Evolutionary conservation across 2,329 filamentous ascomycete species (phyloP).

Genomic region (Tolypocladium ovalisporum): DNA sequence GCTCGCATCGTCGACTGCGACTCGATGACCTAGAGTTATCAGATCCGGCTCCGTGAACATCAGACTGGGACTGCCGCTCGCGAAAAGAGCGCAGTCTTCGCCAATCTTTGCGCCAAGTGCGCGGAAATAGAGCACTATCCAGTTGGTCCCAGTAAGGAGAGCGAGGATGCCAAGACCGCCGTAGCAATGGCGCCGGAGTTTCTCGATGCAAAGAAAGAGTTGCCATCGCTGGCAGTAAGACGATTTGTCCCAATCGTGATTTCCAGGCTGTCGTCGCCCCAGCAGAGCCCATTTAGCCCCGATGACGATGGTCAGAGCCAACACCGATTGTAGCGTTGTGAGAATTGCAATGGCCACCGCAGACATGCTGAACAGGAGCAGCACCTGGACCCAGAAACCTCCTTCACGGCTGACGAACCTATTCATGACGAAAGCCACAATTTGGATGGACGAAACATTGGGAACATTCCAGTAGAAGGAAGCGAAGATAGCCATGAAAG

Average conservation of each 20-base stretch:
- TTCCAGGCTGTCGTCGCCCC: conserved; percentile 37
- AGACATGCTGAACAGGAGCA: conserved; percentile 29
- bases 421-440: conserved; percentile 25
- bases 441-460: conserved; percentile 34
- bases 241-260: conserved; percentile 46
- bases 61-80: conserved; percentile 38
- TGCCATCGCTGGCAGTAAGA: conserved; percentile 49
- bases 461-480: conserved; percentile 40
- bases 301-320: conserved; percentile 33
- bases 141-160: conserved; percentile 42
- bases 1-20: conserved; percentile 43
- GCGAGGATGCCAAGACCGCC: conserved; percentile 38
- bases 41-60: conserved; percentile 49
- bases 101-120: conserved; percentile 42
- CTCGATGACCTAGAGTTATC: conserved; percentile 39
- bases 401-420: conserved; percentile 11
- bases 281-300: conserved; percentile 40
- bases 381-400: conserved; percentile 16
- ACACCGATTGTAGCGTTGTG: conserved; percentile 28
- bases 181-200: conserved; percentile 37
- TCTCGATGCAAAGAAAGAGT: conserved; percentile 39
- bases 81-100: conserved; percentile 42
- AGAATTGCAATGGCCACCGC: conserved; percentile 28
- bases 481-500: conserved; percentile 31
- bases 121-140: conserved; percentile 41